phyloP scores from a whole-genome alignment of 371 early-diverging fungal species.

The Mucor plumbeus region DNA sequence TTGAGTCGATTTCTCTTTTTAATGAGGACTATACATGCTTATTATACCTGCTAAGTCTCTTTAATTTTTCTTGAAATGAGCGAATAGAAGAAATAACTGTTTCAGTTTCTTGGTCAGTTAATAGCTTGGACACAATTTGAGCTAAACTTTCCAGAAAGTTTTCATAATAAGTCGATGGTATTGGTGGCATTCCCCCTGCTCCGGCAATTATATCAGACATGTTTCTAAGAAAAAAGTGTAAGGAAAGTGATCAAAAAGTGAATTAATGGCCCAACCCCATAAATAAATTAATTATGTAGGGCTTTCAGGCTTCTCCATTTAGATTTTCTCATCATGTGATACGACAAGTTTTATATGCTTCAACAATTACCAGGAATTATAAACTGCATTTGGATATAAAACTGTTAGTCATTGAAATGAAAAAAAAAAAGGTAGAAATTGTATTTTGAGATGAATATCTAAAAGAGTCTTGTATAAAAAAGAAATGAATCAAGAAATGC shows the following conservation, averaged over 20 bases:
- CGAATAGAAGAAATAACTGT: conserved; percentile 68
- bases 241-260: background rate
- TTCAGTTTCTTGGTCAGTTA: conserved; percentile 86
- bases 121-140: conserved; percentile 71
- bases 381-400: background rate
- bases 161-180: conserved; percentile 58
- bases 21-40: too few relatives aligned
- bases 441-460: background rate
- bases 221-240: background rate
- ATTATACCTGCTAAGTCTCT: conserved; percentile 66
- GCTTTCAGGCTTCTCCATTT: background rate
- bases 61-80: conserved; percentile 71
- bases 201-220: conserved; percentile 8
- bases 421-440: background rate
- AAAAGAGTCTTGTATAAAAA: background rate
- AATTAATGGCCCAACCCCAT: background rate
- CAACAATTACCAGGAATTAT: background rate
- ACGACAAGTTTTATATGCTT: conserved; percentile 2
- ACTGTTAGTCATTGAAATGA: background rate
- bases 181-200: conserved; percentile 22
- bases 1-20: background rate
- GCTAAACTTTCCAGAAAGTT: conserved; percentile 83
- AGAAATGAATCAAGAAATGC: background rate
- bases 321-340: conserved; percentile 3
- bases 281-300: background rate